A percentile compares a stretch with the other conserved stretches of the same genome.
Conservation (phyloP, 1,284 basidiomycete species). For the Irpex lacteus region DNA sequence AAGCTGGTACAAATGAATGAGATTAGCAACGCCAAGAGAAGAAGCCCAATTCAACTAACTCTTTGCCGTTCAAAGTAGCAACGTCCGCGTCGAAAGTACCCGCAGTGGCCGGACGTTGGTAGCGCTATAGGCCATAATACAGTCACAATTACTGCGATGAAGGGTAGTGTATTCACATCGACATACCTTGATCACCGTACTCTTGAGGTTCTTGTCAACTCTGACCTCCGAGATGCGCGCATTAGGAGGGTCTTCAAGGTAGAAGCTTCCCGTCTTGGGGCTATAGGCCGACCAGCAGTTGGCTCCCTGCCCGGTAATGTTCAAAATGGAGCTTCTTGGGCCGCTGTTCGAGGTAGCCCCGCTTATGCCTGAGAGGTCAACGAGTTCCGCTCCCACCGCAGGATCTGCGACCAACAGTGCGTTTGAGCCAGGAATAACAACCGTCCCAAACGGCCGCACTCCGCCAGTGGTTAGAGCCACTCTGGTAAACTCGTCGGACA, state of each 20-base stretch:
- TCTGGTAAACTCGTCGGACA: constrained; percentile 39
- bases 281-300: constrained; percentile 50
- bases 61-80: constrained; percentile 26
- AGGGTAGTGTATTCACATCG: background rate
- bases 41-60: constrained; percentile 21
- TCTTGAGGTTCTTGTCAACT: constrained; percentile 42
- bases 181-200: constrained; percentile 39
- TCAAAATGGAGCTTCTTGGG: constrained; percentile 31
- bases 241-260: constrained; percentile 44
- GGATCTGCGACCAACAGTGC: constrained; percentile 47
- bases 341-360: constrained; percentile 10
- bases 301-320: constrained; percentile 41
- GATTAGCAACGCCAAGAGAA: background rate
- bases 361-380: constrained; percentile 32
- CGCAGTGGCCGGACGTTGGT: constrained; percentile 21
- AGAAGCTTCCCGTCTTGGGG: constrained; percentile 46
- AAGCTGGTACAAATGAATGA: constrained; percentile 16
- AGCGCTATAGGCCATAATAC: constrained; percentile 16
- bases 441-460: constrained; percentile 46
- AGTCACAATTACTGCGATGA: background rate
- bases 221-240: constrained; percentile 44
- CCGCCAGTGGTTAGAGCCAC: constrained; percentile 36
- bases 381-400: constrained; percentile 43
- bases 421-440: constrained; percentile 42
- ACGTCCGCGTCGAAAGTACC: constrained; percentile 28